Base-by-base conservation (phyloP, 495 filamentous ascomycete genomes). In the Aspergillus nidulans region DNA sequence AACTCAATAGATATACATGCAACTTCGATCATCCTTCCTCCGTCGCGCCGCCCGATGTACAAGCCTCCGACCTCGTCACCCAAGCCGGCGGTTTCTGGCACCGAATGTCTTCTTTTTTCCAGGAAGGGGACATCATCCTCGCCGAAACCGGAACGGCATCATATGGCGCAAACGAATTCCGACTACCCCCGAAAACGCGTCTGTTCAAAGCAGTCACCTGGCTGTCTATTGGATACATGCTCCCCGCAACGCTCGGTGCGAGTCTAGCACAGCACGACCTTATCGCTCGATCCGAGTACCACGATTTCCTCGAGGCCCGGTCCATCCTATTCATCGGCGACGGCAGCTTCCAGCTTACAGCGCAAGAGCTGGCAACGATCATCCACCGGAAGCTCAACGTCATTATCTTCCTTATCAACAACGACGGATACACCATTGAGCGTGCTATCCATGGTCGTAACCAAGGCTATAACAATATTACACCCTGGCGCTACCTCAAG, bases 331-430 rank as follows among this genome's bases (percentile, higher is more conserved):
- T 92, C 63, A 85, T 85, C 12, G 89, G 89, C 24, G 89, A 92
- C 60, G 89, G 89, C n/a, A 85, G 81, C 52, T 81, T 92, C 63
- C 88, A 94, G 60, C 71, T 92, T 19, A 91, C 87, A 0, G 82
- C 72, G 0, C 89, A 92, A 63, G 88, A 90, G 63, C 67, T 94
- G 45, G 81, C 78, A 53, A 90, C 87, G 13, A 89, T 92, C 71
- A 79, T 92, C 46, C 79, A 81, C 6, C 77, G 85, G 18, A 71
- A 74, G 1, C 67, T 92, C 10, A 77, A 85, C 43, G 75, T 87
- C 13, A 89, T 86, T 55, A 80, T 92, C 50, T 87, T 88, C 64
- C 78, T 90, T 15, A 85, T 89, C 59, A 82, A 84, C 67, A 89
- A 90, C 62, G 78, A 85, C 21, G 86, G 86, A 10, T 89, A 80